Evolutionary conservation across 192 early-diverging fungal genomes (phyloP), one percentile per base, ranked within the genome.

Genomic region (Radiomyces spectabilis): DNA sequence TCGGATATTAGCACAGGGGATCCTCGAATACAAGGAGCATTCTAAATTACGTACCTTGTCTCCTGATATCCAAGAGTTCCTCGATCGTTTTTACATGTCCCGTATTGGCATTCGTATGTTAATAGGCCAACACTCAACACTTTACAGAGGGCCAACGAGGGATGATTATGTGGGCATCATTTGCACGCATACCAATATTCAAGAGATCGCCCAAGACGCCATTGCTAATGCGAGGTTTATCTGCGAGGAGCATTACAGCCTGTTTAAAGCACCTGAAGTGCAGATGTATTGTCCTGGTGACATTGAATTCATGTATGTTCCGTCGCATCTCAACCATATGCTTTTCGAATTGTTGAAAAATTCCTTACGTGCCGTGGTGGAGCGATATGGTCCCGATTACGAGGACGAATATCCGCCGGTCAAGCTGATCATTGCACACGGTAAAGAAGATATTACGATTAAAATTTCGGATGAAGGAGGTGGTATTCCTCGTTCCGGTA

Each of bases 331-430:
- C 71, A 92, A 92, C 69, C 94, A 97, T 69, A 94, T 95, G 91
- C 60, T 95, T 22, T 98, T 98, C 73, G 95, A 98, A 81, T 75
- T 98, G 42, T 71, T 98, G 41, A 98, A 98, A 69, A 98, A 98
- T 76, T 90, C 87, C 26, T 77, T 98, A 45, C 85, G 95, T 31
- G 95, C 95, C 5, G 85, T 93, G 1, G 91, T 98, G 22, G 95
- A 98, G 72, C 73, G 81, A 50, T 87, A 84, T 63, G 92, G 91
- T 26, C 74, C 82, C 43, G 91, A 93, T 48, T 74, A 73, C 15
- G 69, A 65, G 19, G 90, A 92, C 22, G 76, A 82, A 37, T 98
- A 85, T 67, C 95, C 95, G 26, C 79, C 89, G 13, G 91, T 98
- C 62, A 93, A 91, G 65, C 71, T 98, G 5, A 86, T 98, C 21